phyloP scores from a whole-genome alignment of 2,329 filamentous ascomycete species.

The Volutella citrinella region DNA sequence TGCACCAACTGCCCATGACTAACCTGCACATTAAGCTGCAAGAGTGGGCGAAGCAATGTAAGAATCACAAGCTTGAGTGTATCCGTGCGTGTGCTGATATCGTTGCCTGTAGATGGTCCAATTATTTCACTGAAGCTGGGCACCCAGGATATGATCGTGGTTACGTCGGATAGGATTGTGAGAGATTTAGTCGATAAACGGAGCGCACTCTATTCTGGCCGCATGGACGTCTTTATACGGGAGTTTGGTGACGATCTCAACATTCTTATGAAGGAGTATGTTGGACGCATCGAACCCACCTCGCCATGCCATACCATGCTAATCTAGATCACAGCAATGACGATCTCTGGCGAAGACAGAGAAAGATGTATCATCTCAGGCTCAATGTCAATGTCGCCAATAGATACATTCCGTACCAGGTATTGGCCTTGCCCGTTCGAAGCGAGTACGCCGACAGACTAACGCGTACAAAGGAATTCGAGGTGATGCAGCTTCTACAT shows the following conservation, averaged over 20 bases:
- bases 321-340: slow-evolving; percentile 2
- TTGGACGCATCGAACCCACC: neutral
- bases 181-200: slow-evolving; percentile 5
- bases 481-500: slow-evolving; percentile 3
- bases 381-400: slow-evolving; percentile 6
- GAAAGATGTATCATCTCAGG: slow-evolving; percentile 7
- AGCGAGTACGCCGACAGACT: too few species aligned
- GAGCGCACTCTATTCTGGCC: slow-evolving; percentile 2
- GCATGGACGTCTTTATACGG: slow-evolving; percentile 6
- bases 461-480: slow-evolving; percentile 2
- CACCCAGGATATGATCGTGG: slow-evolving; percentile 5
- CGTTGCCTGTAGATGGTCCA: slow-evolving; percentile 1
- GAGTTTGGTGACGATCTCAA: slow-evolving; percentile 7
- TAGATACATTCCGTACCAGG: slow-evolving; percentile 6
- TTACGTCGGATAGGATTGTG: slow-evolving; percentile 3
- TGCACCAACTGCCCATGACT: slow-evolving; percentile 6
- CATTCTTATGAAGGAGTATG: slow-evolving; percentile 4
- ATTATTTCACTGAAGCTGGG: slow-evolving; percentile 5
- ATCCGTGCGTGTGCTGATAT: neutral
- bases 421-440: too few species aligned
- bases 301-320: neutral
- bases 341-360: slow-evolving; percentile 5
- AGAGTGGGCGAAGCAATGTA: too few species aligned
- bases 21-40: too few species aligned
- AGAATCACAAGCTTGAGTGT: slow-evolving; percentile 4